Percentiles rank a stretch among this genome's conserved stretches.
Conservation (phyloP, 345 rosid genomes). For the Anacardium occidentale region DNA sequence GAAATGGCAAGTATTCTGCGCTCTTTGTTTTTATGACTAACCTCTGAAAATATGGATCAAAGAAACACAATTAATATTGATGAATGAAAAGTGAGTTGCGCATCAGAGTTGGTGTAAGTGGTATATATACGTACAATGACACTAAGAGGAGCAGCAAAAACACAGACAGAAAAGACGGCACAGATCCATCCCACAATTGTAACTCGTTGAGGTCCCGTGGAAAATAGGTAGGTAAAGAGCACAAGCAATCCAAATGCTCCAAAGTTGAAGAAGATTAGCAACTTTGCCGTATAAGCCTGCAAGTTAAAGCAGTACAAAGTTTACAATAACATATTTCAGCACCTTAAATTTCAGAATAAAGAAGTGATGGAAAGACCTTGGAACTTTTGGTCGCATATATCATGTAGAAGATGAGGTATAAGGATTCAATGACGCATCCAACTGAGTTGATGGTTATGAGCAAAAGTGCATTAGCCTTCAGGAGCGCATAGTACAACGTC, state of each 20-base stretch:
- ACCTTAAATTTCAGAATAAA: not conserved
- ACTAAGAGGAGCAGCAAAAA: slow-evolving; percentile 57
- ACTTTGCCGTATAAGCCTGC: slow-evolving; percentile 35
- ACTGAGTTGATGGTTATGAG: slow-evolving; percentile 34
- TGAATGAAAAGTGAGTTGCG: not conserved
- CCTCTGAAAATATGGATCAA: slow-evolving; percentile 30
- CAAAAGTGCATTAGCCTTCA: slow-evolving; percentile 23
- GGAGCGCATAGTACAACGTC: slow-evolving; percentile 35
- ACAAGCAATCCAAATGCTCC: slow-evolving; percentile 31
- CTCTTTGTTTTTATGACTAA: slow-evolving; percentile 47
- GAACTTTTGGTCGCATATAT: slow-evolving; percentile 35
- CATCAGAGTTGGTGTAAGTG: not conserved
- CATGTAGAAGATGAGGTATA: slow-evolving; percentile 28
- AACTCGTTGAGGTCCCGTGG: slow-evolving; percentile 21
- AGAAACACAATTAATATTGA: too few relatives aligned
- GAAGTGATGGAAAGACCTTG: not conserved
- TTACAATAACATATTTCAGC: too few relatives aligned
- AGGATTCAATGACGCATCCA: slow-evolving; percentile 31
- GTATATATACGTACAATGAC: slow-evolving; percentile 39
- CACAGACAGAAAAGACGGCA: slow-evolving; percentile 42
- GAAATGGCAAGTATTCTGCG: slow-evolving; percentile 54
- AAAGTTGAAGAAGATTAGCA: slow-evolving; percentile 37
- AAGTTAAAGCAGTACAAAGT: not conserved
- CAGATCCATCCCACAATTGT: slow-evolving; percentile 53
- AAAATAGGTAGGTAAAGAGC: slow-evolving; percentile 24